A percentile compares a stretch with the other conserved stretches of the same genome.
These are phyloP conservation scores for Leccinum disarticulatum DNA, from an alignment of 768 basidiomycete species.

Conservation along the genomic window DNA sequence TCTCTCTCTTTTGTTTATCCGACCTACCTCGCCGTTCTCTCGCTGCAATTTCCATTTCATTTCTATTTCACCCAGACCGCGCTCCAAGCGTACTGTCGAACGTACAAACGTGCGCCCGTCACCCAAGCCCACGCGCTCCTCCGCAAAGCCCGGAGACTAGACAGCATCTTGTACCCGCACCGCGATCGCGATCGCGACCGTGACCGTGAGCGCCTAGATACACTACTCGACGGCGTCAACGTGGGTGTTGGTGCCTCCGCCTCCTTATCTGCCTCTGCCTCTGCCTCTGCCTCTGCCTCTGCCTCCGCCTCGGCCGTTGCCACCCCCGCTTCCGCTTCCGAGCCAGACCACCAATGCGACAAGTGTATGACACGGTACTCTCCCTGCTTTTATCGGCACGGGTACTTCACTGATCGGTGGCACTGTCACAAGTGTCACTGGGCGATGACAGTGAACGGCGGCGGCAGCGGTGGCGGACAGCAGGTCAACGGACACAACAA, in stretches of 20 bases:
- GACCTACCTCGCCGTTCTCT: too few relatives aligned
- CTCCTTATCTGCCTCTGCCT: neutral
- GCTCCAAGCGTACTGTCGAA: constrained; percentile 80
- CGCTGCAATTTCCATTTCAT: neutral
- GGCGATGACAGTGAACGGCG: constrained; percentile 13
- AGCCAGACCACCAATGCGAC: constrained; percentile 46
- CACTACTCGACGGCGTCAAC: neutral
- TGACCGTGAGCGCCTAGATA: neutral
- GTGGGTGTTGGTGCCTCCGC: neutral
- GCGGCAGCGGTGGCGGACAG: neutral
- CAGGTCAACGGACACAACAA: neutral
- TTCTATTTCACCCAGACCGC: constrained; percentile 60
- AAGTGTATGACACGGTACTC: constrained; percentile 70
- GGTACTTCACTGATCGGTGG: constrained; percentile 25
- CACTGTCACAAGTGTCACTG: constrained; percentile 50
- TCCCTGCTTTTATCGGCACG: constrained; percentile 66
- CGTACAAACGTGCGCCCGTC: constrained; percentile 78
- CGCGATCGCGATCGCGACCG: constrained; percentile 3
- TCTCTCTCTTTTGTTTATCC: neutral
- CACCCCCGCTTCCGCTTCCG: constrained; percentile 1
- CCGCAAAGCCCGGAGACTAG: constrained; percentile 85
- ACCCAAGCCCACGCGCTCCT: constrained; percentile 80
- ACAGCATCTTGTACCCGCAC: constrained; percentile 59
- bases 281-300: neutral
- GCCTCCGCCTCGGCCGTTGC: neutral